Conservation (phyloP, 257 asterid genomes). For the Solanum ahanhuiri region DNA sequence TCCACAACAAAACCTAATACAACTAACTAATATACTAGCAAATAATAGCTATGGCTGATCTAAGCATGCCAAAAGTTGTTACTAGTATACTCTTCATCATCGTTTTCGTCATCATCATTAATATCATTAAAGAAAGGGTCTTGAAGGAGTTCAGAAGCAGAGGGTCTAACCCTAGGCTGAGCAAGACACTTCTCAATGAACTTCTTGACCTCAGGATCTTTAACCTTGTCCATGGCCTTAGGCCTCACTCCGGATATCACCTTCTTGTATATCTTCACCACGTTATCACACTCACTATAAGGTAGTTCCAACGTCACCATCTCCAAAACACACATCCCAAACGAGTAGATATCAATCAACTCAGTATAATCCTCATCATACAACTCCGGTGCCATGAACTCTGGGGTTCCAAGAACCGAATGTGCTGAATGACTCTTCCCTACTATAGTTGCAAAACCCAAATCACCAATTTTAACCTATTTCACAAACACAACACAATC, state of each 20-base stretch:
- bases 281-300: constrained; percentile 53
- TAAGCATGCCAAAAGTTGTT: background rate
- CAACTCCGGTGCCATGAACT: constrained; percentile 81
- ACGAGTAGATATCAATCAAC: constrained; percentile 55
- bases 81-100: background rate
- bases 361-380: constrained; percentile 70
- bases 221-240: constrained; percentile 55
- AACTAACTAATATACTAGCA: background rate
- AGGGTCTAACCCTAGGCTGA: constrained; percentile 55
- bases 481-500: background rate
- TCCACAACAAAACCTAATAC: background rate
- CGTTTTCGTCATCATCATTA: constrained; percentile 38
- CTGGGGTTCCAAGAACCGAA: constrained; percentile 74
- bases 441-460: constrained; percentile 61
- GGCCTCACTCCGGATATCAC: constrained; percentile 67
- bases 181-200: constrained; percentile 75
- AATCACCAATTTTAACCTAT: constrained; percentile 81
- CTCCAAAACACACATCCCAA: constrained; percentile 84
- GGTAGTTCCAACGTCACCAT: constrained; percentile 68
- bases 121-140: constrained; percentile 61
- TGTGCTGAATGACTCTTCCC: constrained; percentile 56
- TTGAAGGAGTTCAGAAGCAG: constrained; percentile 55
- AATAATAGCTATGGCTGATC: background rate
- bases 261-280: constrained; percentile 64
- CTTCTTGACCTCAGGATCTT: constrained; percentile 44